Evolutionary conservation across 176 grass and related monocot species (phyloP), one percentile per base, ranked within the genome.

Genomic region (Puya raimondii): DNA sequence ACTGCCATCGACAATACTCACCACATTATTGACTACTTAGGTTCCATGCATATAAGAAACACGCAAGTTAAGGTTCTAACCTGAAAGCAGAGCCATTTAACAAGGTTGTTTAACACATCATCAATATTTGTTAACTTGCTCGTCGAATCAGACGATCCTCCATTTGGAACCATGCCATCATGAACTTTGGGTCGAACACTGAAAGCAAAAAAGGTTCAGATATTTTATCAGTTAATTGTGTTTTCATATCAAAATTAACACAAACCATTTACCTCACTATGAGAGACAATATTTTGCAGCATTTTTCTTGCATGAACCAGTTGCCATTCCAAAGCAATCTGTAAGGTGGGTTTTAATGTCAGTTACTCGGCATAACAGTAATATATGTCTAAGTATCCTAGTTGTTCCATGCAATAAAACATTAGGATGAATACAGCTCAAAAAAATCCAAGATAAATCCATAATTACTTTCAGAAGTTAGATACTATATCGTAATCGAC

Each of bases 1-100:
- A 29, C 27, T 29, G 27, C 2, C 27, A 73, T 2, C 47, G 9
- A 21, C 20, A 71, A 17, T 53, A 27, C 15, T 14, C 53, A 58
- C 3, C 53, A 58, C 16, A 58, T 2, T 59, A 16, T 21, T 59
- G 56, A 59, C 29, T 4, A 33, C 29, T 59, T 59, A 2, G 3
- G 13, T 59, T 17, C 2, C 6, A 59, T 21, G 25, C 9, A 54
- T 27, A 56, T 2, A 20, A 23, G 14, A 57, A 15, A 26, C 49
- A 49, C 6, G 29, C 29, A 33, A 33, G 47, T 47, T 47, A 48
- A 66, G 68, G 33, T 83, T 75, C 63, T 75, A 69, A 96, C 93
- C 93, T 97, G 89, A 81, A 82, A 97, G 78, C 93, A 92, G 48
- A 92, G 76, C 89, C 93, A 92, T 50, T 92, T 86, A 75, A 85